phyloP scores from a whole-genome alignment of 768 basidiomycete species.

The Boletus tomentosulus region DNA sequence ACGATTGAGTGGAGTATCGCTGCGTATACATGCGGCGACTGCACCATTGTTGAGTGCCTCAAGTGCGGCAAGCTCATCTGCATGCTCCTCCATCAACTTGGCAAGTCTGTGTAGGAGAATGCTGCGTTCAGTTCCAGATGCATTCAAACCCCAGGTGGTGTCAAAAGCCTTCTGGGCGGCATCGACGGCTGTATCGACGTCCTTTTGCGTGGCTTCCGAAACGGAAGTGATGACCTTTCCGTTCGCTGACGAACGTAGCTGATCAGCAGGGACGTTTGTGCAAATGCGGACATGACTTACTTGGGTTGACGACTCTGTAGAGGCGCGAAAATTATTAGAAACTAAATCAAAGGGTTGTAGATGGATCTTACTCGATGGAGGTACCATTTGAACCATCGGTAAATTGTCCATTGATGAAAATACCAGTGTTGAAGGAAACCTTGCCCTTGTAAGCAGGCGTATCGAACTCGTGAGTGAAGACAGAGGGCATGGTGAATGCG shows the following conservation, averaged over 20 bases:
- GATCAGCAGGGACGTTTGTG: background rate
- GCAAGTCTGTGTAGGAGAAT: slow-evolving; percentile 60
- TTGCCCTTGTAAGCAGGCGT: slow-evolving; percentile 56
- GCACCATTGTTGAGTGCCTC: slow-evolving; percentile 68
- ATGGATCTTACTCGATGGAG: slow-evolving; percentile 62
- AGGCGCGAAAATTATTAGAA: background rate
- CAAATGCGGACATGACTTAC: slow-evolving; percentile 24
- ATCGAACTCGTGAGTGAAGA: slow-evolving; percentile 50
- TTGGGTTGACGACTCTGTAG: slow-evolving; percentile 55
- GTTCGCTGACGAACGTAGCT: slow-evolving; percentile 39
- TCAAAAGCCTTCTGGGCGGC: slow-evolving; percentile 61
- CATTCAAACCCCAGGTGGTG: slow-evolving; percentile 64
- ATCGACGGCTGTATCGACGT: slow-evolving; percentile 73
- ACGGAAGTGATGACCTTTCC: slow-evolving; percentile 60
- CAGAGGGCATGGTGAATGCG: slow-evolving; percentile 35
- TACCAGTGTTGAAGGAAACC: slow-evolving; percentile 53
- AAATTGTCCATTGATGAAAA: slow-evolving; percentile 72
- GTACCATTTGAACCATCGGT: slow-evolving; percentile 49
- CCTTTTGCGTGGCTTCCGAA: slow-evolving; percentile 54
- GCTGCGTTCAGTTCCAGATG: slow-evolving; percentile 50
- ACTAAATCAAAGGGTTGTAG: background rate
- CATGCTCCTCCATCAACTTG: slow-evolving; percentile 55
- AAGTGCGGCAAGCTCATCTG: slow-evolving; percentile 64
- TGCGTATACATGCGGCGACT: background rate
- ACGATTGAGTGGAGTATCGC: background rate